Base-by-base conservation (phyloP, 2,329 filamentous ascomycete species). In the Colletotrichum zoysiae region DNA sequence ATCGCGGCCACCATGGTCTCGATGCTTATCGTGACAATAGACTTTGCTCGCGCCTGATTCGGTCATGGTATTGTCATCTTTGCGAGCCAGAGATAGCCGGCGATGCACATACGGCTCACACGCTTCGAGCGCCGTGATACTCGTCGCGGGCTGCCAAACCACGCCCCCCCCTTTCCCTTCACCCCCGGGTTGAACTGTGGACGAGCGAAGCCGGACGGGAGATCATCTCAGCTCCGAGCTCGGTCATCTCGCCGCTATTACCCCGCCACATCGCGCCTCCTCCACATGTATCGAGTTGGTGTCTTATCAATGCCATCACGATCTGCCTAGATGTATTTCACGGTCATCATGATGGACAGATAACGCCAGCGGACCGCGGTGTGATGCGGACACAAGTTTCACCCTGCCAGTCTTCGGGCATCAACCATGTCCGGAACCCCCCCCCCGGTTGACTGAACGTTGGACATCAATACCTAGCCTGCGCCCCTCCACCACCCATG, bases 1-100 rank as follows among this genome's bases (percentile, higher is more conserved):
- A 44, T 40, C 63, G 40, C 58, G 23, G 9, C 11, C 42, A 20
- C 7, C 18, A n/a, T 6, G 16, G 44, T 7, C 8, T 26, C 23
- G 18, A 62, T 23, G 46, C 55, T 51, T 60, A 57, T 68, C 63
- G 64, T 60, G 63, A 71, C 68, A 51, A 51, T 59, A 42, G 38
- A 11, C 51, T 53, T 67, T 30, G 59, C 44, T 56, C 59, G 56
- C 53, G 42, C 4, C 61, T 38, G 23, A 71, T 73, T 71, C 67
- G 53, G 67, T 16, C 51, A 53, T 60, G 62, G 42, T 48, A 46
- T 46, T 57, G 53, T 57, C 61, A 51, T 40, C 35, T 40, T 53
- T 42, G 64, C 42, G 61, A 64, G 35, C 38, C 38, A 68, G 48
- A 61, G 63, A 59, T 56, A 67, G 59, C 33, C 11, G 30, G 38